Conservation (phyloP, 805 yeast species). For the Yamadazyma ubonensis region DNA sequence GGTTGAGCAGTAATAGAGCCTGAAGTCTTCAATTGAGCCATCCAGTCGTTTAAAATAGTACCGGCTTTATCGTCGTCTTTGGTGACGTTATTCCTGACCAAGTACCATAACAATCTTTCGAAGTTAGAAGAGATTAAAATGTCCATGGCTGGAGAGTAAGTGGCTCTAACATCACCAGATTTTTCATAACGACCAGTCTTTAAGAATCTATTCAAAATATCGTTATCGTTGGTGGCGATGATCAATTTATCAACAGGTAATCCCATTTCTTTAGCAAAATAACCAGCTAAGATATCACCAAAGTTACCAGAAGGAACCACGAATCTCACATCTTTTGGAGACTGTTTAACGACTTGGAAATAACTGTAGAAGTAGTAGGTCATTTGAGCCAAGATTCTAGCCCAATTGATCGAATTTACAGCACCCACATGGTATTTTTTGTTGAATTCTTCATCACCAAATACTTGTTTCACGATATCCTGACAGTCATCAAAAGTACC, state of each 20-base stretch:
- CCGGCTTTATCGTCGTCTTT: conserved; percentile 68
- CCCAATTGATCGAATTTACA: conserved; percentile 98
- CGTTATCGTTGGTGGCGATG: conserved; percentile 95
- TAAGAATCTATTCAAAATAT: conserved; percentile 89
- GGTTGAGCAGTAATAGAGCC: conserved; percentile 76
- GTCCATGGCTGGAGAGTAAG: conserved; percentile 98
- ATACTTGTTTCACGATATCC: conserved; percentile 89
- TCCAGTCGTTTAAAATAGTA: conserved; percentile 66
- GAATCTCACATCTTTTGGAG: conserved; percentile 56
- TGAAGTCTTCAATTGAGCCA: conserved; percentile 67
- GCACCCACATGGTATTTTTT: conserved; percentile 93
- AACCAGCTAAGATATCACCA: conserved; percentile 97
- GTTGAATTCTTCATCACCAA: conserved; percentile 88
- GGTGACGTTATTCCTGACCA: conserved; percentile 71
- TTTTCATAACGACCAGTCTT: conserved; percentile 84
- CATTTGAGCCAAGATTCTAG: conserved; percentile 95
- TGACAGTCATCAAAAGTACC: conserved; percentile 99
- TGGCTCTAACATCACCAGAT: conserved; percentile 70
- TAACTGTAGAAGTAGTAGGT: conserved; percentile 94
- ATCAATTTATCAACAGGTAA: conserved; percentile 82
- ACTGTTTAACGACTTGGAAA: conserved; percentile 59
- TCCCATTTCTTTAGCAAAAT: conserved; percentile 93
- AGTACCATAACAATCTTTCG: conserved; percentile 94
- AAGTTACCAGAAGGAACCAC: conserved; percentile 98
- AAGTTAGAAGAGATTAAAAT: conserved; percentile 92